Evolutionary conservation across 1,284 basidiomycete species (phyloP), one percentile per base, ranked within the genome.

Genomic region (Sanguinoderma infundibulare): DNA sequence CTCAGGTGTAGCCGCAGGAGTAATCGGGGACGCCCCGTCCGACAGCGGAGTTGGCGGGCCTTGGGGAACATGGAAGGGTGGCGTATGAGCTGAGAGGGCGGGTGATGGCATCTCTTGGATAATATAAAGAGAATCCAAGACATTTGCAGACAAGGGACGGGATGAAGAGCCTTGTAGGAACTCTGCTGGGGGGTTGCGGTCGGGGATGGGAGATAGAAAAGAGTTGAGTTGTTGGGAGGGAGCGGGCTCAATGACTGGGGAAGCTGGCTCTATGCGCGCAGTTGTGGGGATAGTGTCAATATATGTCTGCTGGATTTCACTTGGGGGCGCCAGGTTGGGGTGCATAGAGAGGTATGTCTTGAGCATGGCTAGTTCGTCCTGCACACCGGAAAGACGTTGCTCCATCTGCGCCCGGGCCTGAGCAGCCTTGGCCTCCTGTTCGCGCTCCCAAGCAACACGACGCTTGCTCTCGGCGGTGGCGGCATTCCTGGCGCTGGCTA

Each of bases 371-470:
- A 91, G 77, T 69, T 91, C 86, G 63, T 83, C 79, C 26, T 81
- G 82, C 81, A 91, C 81, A 61, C 84, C 83, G 2, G 77, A 66
- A 61, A 91, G 77, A 53, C 81, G 81, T 24, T 78, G 77, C 69
- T 90, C 85, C 76, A 85, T 80, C 69, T 88, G 85, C 30, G 80
- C 81, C 60, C 88, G 84, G 40, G 79, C 74, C 62, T 84, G 82
- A 15, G 74, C 67, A 61, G 78, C 80, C 68, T 79, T 88, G 10
- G 79, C 79, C 72, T 91, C 90, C 64, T 89, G 86, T 57, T 88
- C 86, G 64, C 81, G 78, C 68, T 91, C 90, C 89, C 90, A 91
- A 44, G 78, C 80, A 12, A 81, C 54, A 55, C 88, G 77, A 22
- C 89, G 80, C 63, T 78, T 80, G 47, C 79, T 75, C 67, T 91